Conservation (phyloP, 495 filamentous ascomycete genomes). For the Xylona heveae region DNA sequence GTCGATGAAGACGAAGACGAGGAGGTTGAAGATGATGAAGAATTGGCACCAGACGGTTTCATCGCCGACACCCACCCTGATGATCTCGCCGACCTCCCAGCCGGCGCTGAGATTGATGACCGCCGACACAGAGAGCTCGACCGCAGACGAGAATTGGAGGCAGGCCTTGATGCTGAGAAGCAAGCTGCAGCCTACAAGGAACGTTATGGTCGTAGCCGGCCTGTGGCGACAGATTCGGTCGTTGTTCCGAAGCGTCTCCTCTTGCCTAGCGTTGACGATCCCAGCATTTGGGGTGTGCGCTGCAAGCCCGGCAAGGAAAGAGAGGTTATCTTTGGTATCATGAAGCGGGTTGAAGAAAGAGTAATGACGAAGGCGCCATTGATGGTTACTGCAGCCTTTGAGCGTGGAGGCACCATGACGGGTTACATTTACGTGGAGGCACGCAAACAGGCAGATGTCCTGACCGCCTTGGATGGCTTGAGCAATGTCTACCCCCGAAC, state of each 20-base stretch:
- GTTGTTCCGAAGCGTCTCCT: constrained; percentile 71
- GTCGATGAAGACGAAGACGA: constrained; percentile 5
- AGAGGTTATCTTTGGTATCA: constrained; percentile 68
- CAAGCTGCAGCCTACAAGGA: constrained; percentile 70
- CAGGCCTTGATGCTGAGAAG: constrained; percentile 78
- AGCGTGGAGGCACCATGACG: constrained; percentile 68
- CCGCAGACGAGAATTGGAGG: constrained; percentile 64
- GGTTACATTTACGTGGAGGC: constrained; percentile 95
- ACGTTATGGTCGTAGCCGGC: constrained; percentile 48
- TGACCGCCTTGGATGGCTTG: constrained; percentile 59
- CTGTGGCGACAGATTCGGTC: constrained; percentile 30
- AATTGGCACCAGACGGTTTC: constrained; percentile 59
- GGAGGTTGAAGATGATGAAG: constrained; percentile 6
- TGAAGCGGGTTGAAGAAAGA: constrained; percentile 68
- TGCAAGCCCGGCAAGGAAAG: constrained; percentile 90
- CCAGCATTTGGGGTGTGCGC: constrained; percentile 84
- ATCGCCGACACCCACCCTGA: constrained; percentile 80
- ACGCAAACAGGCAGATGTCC: constrained; percentile 62
- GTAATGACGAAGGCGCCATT: constrained; percentile 50
- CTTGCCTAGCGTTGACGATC: constrained; percentile 87
- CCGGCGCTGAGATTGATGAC: constrained; percentile 66
- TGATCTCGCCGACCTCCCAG: constrained; percentile 63
- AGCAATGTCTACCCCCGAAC: constrained; percentile 66
- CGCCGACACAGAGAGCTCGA: constrained; percentile 87
- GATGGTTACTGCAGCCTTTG: constrained; percentile 71